Percentiles rank a stretch among this genome's conserved stretches.
Conservation (phyloP, 805 yeast genomes). For the Jamesozyma jinghongensis region DNA sequence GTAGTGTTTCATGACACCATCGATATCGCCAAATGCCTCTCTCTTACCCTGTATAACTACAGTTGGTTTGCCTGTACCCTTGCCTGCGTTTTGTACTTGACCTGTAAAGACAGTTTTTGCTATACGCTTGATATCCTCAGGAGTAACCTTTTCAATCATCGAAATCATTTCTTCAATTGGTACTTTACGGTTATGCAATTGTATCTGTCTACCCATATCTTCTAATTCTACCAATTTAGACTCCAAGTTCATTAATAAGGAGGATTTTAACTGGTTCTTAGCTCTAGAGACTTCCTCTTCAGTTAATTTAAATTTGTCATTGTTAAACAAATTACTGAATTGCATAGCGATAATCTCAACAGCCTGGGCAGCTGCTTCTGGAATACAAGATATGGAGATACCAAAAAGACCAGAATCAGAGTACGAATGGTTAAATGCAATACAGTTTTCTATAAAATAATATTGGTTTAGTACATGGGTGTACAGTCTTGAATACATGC, state of each 20-base stretch:
- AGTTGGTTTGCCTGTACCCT: slow-evolving; percentile 64
- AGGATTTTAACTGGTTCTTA: slow-evolving; percentile 81
- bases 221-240: slow-evolving; percentile 89
- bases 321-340: slow-evolving; percentile 40
- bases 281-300: slow-evolving; percentile 77
- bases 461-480: slow-evolving; percentile 85
- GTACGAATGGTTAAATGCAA: slow-evolving; percentile 82
- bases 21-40: slow-evolving; percentile 78
- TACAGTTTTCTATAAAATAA: slow-evolving; percentile 83
- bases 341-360: slow-evolving; percentile 71
- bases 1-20: slow-evolving; percentile 49
- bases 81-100: slow-evolving; percentile 37
- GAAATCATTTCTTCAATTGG: slow-evolving; percentile 74
- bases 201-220: slow-evolving; percentile 92
- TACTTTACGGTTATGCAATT: slow-evolving; percentile 66
- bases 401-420: slow-evolving; percentile 90
- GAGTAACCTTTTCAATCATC: slow-evolving; percentile 59
- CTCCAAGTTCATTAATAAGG: slow-evolving; percentile 86
- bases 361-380: slow-evolving; percentile 76
- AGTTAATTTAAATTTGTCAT: slow-evolving; percentile 53
- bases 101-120: slow-evolving; percentile 72
- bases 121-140: slow-evolving; percentile 59
- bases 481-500: slow-evolving; percentile 92
- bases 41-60: slow-evolving; percentile 84
- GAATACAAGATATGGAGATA: slow-evolving; percentile 72